A percentile compares a stretch with the other conserved stretches of the same genome.
Conservation (phyloP, 805 yeast species). For the Yamadazyma sp. region DNA sequence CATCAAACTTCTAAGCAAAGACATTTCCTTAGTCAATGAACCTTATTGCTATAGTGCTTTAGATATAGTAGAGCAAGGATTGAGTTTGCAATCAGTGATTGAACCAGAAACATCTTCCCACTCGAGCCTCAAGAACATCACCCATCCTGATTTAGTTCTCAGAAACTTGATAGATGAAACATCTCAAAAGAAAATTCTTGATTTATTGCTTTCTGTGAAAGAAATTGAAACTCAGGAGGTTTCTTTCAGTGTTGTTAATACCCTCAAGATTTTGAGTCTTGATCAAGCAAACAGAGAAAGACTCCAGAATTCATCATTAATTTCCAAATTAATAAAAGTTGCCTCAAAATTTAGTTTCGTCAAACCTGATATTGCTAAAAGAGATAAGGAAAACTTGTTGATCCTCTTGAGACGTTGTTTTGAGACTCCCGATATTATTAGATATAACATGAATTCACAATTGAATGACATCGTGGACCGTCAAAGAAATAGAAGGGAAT, state of each 20-base stretch:
- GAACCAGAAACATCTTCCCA: slow-evolving; percentile 29
- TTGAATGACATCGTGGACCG: slow-evolving; percentile 32
- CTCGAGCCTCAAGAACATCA: slow-evolving; percentile 8
- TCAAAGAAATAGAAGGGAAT: slow-evolving; percentile 35
- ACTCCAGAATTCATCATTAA: slow-evolving; percentile 46
- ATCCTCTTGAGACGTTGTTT: slow-evolving; percentile 64
- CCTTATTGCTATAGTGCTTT: slow-evolving; percentile 63
- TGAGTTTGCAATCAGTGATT: slow-evolving; percentile 54
- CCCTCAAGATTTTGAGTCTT: slow-evolving; percentile 40
- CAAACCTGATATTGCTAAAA: slow-evolving; percentile 10
- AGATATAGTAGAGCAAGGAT: slow-evolving; percentile 50
- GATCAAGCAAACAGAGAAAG: slow-evolving; percentile 35
- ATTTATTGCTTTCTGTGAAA: slow-evolving; percentile 38
- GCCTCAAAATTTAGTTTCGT: slow-evolving; percentile 29
- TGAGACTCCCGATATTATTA: slow-evolving; percentile 55
- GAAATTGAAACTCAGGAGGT: slow-evolving; percentile 41
- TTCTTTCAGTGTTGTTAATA: slow-evolving; percentile 53
- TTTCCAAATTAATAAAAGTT: slow-evolving; percentile 46
- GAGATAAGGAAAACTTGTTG: slow-evolving; percentile 22
- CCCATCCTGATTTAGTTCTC: slow-evolving; percentile 3
- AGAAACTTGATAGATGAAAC: slow-evolving; percentile 18
- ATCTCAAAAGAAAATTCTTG: slow-evolving; percentile 36
- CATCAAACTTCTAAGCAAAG: slow-evolving; percentile 14
- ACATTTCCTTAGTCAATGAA: slow-evolving; percentile 20
- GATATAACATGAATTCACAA: slow-evolving; percentile 49